Evolutionary conservation across 495 filamentous ascomycete species (phyloP).

Genomic region (Aspergillus heteromorphus): DNA sequence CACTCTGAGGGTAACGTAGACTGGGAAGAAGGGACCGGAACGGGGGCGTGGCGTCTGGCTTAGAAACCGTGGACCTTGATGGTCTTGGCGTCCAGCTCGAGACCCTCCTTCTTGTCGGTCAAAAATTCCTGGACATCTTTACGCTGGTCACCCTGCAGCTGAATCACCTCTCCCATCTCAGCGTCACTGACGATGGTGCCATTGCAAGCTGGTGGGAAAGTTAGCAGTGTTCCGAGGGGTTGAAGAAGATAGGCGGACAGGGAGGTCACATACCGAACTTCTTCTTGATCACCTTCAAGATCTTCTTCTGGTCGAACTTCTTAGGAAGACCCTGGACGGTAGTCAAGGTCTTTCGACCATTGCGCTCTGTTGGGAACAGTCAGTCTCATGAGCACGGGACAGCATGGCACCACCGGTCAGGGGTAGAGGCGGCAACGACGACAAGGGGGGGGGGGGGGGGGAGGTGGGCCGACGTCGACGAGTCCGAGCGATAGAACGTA

Average conservation of each 20-base stretch:
- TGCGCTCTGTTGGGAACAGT: constrained; percentile 68
- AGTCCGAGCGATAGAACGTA: constrained; percentile 47
- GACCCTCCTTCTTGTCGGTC: constrained; percentile 86
- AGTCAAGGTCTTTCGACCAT: constrained; percentile 99
- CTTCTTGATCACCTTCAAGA: constrained; percentile 99
- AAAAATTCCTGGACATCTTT: constrained; percentile 98
- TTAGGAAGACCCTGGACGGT: constrained; percentile 96
- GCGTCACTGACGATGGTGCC: constrained; percentile 96
- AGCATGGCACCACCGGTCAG: constrained; percentile 3
- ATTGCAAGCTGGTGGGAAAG: constrained; percentile 78
- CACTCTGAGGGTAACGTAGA: constrained; percentile 36
- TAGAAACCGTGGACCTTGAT: constrained; percentile 79
- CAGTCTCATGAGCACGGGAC: constrained; percentile 17
- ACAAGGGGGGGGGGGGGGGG: not conserved
- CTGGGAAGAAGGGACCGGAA: constrained; percentile 42
- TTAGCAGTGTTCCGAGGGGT: constrained; percentile 15
- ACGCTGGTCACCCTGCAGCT: constrained; percentile 98
- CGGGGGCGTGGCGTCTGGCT: constrained; percentile 35
- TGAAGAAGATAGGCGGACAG: not conserved
- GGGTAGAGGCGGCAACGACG: not conserved
- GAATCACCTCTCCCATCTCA: constrained; percentile 99
- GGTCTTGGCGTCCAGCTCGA: constrained; percentile 89
- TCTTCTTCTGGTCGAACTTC: constrained; percentile 99
- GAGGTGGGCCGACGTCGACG: constrained; percentile 5
- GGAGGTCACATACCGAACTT: constrained; percentile 86